These are phyloP conservation scores for Leersia perrieri DNA, from an alignment of 176 grass and related monocot species.

Conservation along the genomic window DNA sequence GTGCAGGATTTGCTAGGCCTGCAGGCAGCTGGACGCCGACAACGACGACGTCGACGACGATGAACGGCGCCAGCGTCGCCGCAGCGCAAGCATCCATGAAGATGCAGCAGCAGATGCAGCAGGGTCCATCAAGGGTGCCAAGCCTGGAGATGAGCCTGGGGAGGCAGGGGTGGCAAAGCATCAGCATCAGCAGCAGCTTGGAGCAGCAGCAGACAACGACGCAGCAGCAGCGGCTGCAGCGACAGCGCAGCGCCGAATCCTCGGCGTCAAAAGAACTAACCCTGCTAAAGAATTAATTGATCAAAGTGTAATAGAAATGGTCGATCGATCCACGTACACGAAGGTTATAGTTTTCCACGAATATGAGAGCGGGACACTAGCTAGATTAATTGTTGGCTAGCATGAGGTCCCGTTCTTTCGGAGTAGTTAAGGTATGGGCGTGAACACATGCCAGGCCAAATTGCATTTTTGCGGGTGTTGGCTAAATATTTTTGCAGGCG, in stretches of 20 bases:
- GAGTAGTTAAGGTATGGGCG: too few species aligned
- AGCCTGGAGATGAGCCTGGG: conserved; percentile 89
- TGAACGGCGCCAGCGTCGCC: neutral
- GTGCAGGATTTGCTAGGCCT: conserved; percentile 9
- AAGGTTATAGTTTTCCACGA: neutral
- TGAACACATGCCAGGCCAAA: too few species aligned
- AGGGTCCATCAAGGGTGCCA: conserved; percentile 42
- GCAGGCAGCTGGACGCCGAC: neutral
- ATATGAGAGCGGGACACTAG: neutral
- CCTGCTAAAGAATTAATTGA: conserved; percentile 34
- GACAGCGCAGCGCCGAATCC: conserved; percentile 29
- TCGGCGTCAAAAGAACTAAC: conserved; percentile 51
- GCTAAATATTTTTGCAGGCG: too few species aligned
- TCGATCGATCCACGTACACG: neutral
- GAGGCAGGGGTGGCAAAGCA: conserved; percentile 73
- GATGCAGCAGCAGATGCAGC: conserved; percentile 25
- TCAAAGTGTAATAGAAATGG: neutral
- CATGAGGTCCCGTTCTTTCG: too few species aligned
- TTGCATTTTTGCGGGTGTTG: too few species aligned
- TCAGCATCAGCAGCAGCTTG: conserved; percentile 18
- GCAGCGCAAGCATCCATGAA: conserved; percentile 28
- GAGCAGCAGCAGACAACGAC: conserved; percentile 13
- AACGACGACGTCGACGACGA: neutral
- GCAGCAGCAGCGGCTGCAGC: conserved; percentile 3
- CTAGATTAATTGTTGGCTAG: neutral